Base-by-base conservation (phyloP, 768 basidiomycete species). In the Sarcodon sp. region DNA sequence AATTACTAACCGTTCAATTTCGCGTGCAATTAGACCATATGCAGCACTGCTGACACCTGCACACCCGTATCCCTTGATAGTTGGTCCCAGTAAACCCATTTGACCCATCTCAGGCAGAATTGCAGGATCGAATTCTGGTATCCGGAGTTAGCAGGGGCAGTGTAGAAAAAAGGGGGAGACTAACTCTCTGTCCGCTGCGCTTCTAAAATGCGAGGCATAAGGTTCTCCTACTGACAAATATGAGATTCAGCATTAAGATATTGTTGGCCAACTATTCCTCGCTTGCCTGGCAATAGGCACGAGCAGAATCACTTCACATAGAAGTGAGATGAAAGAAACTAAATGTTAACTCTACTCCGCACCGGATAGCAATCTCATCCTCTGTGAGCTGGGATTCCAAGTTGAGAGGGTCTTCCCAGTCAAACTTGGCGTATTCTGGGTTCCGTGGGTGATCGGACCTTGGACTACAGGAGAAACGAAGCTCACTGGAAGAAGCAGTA, bases 1-100 rank as follows among this genome's bases (percentile, higher is more conserved):
- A 44, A 34, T 16, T 13, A 56, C 67, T 13, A 36, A 87, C 90
- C 89, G 72, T 65, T 97, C 94, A 3, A 98, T 83, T 63, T 97
- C 94, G 36, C 94, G 72, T 3, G 90, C 88, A 56, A 98, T 87
- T 27, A 98, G 72, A 5, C 94, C 94, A 54, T 97, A 97, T 1
- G 94, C 87, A 9, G 97, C 92, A 55, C 81, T 84, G 55, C 83
- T 87, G 13, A 79, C 82, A 16, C 94, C 93, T 0, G 94, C 93
- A 58, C 94, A 98, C 18, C 87, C 91, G 54, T 96, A 96, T 0
- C 90, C 93, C 50, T 83, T 63, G 53, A 97, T 97, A 0, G 93
- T 98, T 2, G 93, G 82, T 0, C 94, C 94, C 1, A 98, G 71
- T 11, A 97, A 66, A 2, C 94, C 94, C 3, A 97, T 69, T 51